These are phyloP conservation scores for Gentiana straminea DNA, from an alignment of 257 asterid species.

Conservation along the genomic window DNA sequence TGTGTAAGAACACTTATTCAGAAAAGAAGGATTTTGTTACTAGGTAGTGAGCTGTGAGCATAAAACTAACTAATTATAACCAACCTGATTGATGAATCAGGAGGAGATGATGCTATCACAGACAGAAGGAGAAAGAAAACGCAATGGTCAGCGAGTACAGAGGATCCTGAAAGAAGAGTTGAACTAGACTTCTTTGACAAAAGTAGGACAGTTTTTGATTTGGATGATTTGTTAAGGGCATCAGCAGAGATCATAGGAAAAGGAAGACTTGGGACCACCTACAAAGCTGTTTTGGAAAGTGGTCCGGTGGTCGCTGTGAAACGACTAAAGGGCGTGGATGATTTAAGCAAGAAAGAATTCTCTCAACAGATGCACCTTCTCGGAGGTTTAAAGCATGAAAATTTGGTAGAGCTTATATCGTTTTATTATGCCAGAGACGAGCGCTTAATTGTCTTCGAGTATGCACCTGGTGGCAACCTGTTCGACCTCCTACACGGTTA, in stretches of 20 bases:
- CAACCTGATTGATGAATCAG: conserved; percentile 4
- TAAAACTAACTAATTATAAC: not conserved
- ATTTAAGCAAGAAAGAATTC: conserved; percentile 42
- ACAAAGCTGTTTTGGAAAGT: conserved; percentile 55
- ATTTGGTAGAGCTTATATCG: conserved; percentile 41
- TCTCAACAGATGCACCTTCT: conserved; percentile 45
- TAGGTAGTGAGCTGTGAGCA: not conserved
- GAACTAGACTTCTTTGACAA: conserved; percentile 35
- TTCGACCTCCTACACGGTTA: conserved; percentile 52
- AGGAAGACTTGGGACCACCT: conserved; percentile 50
- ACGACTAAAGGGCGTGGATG: conserved; percentile 32
- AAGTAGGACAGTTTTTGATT: conserved; percentile 26
- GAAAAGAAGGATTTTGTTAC: no score
- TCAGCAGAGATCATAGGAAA: conserved; percentile 55
- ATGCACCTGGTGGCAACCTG: conserved; percentile 35
- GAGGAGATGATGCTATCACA: conserved; percentile 20
- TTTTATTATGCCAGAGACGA: conserved; percentile 56
- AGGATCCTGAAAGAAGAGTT: conserved; percentile 30
- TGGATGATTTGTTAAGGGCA: conserved; percentile 60
- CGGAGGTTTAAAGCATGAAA: conserved; percentile 41
- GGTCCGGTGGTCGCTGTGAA: conserved; percentile 58
- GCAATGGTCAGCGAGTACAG: conserved; percentile 29
- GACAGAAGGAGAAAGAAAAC: conserved; percentile 15
- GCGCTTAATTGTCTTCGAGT: conserved; percentile 49
- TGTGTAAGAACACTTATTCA: no score